Conservation (phyloP, 805 yeast species). For the Starmerella cellae region DNA sequence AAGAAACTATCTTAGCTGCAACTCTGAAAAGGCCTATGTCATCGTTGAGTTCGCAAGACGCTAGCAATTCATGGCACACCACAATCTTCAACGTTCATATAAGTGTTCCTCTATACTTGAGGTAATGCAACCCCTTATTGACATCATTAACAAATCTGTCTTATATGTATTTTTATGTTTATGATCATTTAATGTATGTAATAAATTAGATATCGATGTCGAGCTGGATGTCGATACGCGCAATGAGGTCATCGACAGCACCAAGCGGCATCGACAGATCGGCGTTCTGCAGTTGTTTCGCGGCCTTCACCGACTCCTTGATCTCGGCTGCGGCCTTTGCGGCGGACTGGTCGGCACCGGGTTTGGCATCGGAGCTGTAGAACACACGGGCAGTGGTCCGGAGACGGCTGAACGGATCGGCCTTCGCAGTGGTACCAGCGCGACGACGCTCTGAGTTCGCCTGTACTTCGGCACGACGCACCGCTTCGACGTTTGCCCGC, state of each 20-base stretch:
- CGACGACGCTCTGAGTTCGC: conserved; percentile 43
- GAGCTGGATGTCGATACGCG: conserved; percentile 27
- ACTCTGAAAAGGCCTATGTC: too few species aligned
- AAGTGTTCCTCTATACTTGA: too few species aligned
- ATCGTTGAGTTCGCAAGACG: too few species aligned
- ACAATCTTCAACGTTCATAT: too few species aligned
- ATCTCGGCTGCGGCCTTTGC: conserved; percentile 7
- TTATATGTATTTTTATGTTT: too few species aligned
- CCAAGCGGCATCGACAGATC: conserved; percentile 15
- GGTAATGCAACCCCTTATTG: too few species aligned
- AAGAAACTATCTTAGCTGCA: too few species aligned
- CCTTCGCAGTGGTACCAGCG: conserved; percentile 23
- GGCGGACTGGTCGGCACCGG: conserved; percentile 6
- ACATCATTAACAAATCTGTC: too few species aligned
- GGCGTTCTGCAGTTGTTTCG: conserved; percentile 2
- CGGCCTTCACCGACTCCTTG: conserved; percentile 2
- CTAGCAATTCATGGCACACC: too few species aligned
- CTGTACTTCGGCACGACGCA: conserved; percentile 65
- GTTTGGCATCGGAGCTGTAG: conserved; percentile 35
- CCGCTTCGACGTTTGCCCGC: conserved; percentile 58
- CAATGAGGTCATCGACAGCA: conserved; percentile 29
- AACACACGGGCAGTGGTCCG: conserved; percentile 78
- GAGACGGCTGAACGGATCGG: conserved; percentile 79
- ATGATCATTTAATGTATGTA: too few species aligned
- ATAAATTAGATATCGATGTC: conserved; percentile 25